Percentiles rank a stretch among this genome's conserved stretches.
Evolutionary conservation across 1,139 yeast species (phyloP).

Genomic region (Geotrichum klebahnii): DNA sequence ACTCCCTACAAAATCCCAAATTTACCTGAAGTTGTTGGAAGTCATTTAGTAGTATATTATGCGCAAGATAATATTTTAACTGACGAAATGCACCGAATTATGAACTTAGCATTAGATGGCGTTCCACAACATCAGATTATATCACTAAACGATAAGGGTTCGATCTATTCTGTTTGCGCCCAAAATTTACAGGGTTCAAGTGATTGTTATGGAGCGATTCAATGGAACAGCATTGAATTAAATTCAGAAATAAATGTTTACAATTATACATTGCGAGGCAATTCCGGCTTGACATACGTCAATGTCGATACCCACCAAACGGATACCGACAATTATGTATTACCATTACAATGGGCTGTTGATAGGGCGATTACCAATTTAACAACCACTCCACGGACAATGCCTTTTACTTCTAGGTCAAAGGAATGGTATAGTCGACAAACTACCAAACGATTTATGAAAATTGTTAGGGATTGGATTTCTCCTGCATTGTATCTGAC

Average conservation of each 20-base stretch:
- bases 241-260: constrained; percentile 26
- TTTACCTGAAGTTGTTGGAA: constrained; percentile 31
- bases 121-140: constrained; percentile 32
- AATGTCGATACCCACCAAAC: constrained; percentile 31
- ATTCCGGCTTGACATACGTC: constrained; percentile 34
- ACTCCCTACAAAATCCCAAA: constrained; percentile 30
- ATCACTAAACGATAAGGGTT: constrained; percentile 29
- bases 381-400: constrained; percentile 31
- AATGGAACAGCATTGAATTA: constrained; percentile 36
- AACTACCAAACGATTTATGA: constrained; percentile 32
- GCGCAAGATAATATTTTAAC: constrained; percentile 28
- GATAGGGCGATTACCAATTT: constrained; percentile 36
- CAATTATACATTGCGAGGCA: constrained; percentile 40
- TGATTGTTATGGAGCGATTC: constrained; percentile 38
- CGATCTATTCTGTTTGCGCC: constrained; percentile 32
- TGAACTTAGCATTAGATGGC: constrained; percentile 33
- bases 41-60: constrained; percentile 33
- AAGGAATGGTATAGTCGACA: constrained; percentile 30
- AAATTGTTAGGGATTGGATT: constrained; percentile 34
- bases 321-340: constrained; percentile 33
- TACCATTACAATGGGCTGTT: constrained; percentile 41
- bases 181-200: constrained; percentile 38
- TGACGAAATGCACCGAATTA: constrained; percentile 33
- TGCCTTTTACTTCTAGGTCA: constrained; percentile 36
- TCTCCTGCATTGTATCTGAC: constrained; percentile 39